Conservation (phyloP, 2,329 filamentous ascomycete species). For the Ambrosiella xylebori region DNA sequence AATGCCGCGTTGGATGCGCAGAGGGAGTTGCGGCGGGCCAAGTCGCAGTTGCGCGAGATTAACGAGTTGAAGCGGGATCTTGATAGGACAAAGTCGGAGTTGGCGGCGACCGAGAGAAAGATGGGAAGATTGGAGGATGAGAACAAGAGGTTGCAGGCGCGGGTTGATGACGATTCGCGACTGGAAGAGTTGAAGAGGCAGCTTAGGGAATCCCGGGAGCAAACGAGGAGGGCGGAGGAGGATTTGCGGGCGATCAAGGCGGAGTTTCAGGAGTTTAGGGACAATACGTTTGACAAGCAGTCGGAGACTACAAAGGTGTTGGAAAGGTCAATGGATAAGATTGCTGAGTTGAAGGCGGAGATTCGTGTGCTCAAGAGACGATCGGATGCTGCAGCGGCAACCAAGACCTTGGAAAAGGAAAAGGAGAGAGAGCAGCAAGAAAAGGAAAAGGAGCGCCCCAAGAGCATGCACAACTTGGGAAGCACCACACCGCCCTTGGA, state of each 20-base stretch:
- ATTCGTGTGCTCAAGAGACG: slow-evolving; percentile 23
- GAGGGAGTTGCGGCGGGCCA: slow-evolving; percentile 36
- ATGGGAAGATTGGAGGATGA: slow-evolving; percentile 23
- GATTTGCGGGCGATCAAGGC: slow-evolving; percentile 31
- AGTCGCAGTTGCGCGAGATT: slow-evolving; percentile 35
- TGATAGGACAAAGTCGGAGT: slow-evolving; percentile 31
- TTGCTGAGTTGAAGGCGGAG: slow-evolving; percentile 37
- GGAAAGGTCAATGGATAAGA: slow-evolving; percentile 38
- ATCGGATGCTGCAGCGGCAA: neutral
- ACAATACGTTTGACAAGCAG: slow-evolving; percentile 35
- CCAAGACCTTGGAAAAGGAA: neutral
- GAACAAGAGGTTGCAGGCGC: slow-evolving; percentile 17
- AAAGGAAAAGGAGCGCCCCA: neutral
- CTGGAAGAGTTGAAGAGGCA: slow-evolving; percentile 16
- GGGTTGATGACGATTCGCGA: slow-evolving; percentile 11
- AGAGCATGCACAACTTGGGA: neutral
- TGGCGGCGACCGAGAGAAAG: slow-evolving; percentile 31
- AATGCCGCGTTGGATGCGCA: slow-evolving; percentile 35
- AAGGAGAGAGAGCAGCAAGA: neutral
- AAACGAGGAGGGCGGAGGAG: slow-evolving; percentile 29
- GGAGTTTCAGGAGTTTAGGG: slow-evolving; percentile 37
- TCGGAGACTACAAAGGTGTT: slow-evolving; percentile 38
- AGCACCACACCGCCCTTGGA: slow-evolving; percentile 1
- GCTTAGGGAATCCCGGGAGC: slow-evolving; percentile 27
- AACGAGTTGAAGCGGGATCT: slow-evolving; percentile 35